Percentiles rank a stretch among this genome's conserved stretches.
These are phyloP conservation scores for Fusarium praegraminearum DNA, from an alignment of 2,329 filamentous ascomycete species.

Conservation along the genomic window DNA sequence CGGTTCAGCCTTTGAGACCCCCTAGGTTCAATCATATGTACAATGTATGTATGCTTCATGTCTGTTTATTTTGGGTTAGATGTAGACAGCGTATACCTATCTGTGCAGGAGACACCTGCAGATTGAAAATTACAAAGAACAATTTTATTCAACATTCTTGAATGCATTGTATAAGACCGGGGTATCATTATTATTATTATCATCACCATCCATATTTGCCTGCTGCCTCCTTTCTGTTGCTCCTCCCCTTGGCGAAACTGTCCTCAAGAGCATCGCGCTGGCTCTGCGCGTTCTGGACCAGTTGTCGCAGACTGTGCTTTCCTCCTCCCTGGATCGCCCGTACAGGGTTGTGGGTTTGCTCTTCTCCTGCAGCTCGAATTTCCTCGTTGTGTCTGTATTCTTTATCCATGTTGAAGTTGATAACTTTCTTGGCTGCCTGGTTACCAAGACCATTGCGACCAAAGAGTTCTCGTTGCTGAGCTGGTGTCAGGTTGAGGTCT, in stretches of 20 bases:
- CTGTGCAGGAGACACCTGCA: background rate
- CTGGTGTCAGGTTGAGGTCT: constrained; percentile 81
- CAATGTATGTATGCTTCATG: constrained; percentile 7
- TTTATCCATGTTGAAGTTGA: constrained; percentile 88
- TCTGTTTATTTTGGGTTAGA: constrained; percentile 19
- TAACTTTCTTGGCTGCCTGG: constrained; percentile 66
- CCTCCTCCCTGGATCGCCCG: constrained; percentile 79
- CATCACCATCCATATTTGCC: constrained; percentile 83
- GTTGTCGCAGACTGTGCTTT: constrained; percentile 89
- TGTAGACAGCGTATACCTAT: constrained; percentile 25
- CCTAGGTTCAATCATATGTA: constrained; percentile 10
- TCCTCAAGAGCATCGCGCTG: constrained; percentile 92
- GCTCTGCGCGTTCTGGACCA: constrained; percentile 83
- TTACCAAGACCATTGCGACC: constrained; percentile 69
- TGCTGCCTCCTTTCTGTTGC: constrained; percentile 84
- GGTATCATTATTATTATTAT: constrained; percentile 50
- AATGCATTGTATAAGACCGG: constrained; percentile 20
- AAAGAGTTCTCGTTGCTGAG: constrained; percentile 85
- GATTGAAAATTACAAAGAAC: constrained; percentile 8
- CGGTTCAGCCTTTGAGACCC: constrained; percentile 26
- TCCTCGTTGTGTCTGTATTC: constrained; percentile 90
- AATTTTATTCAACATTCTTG: constrained; percentile 22
- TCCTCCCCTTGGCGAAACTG: constrained; percentile 84
- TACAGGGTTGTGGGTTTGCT: constrained; percentile 83
- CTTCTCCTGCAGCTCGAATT: constrained; percentile 76